Evolutionary conservation across 2,329 filamentous ascomycete species (phyloP), one percentile per base, ranked within the genome.

Genomic region (Paraphoma chrysanthemicola): DNA sequence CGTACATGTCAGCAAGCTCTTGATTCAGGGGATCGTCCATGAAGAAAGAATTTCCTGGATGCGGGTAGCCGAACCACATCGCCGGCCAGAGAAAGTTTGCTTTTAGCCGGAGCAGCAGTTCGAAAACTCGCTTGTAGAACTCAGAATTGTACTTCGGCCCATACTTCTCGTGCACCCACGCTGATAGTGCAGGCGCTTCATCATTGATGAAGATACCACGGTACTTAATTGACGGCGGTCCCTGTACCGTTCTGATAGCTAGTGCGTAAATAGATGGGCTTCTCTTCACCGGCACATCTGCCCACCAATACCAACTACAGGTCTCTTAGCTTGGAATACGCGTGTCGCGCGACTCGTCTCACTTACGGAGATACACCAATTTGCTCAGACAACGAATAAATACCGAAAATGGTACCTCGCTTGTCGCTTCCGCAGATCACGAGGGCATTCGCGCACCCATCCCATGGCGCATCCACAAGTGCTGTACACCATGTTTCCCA

Each of bases 361-460:
- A 51, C 49, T 44, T 31, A 53, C 50, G 86, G 87, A 43, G 84
- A 87, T 6, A 90, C 86, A 6, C 88, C 88, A 54, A 90, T 89
- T 70, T 90, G 87, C 72, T 90, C 87, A 30, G 85, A 88, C 48
- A 90, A 75, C 56, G 87, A 86, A 73, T 90, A 90, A 7, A 89
- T 75, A 4, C 88, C 88, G 64, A 82, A 91, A 51, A 90, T 88
- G 2, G 85, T 85, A 3, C 86, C 86, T 57, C 87, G 78, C 53
- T 84, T 84, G 67, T 90, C 87, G 62, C 84, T 87, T 9, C 73
- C 88, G 11, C 83, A 86, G 66, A 91, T 85, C 0, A 90, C 84
- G 12, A 90, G 77, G 1, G 87, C 87, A 31, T 17, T 51, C 4
- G 8, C 16, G 39, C 39, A 44, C 12, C 48, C 48, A 30, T 38